Base-by-base conservation (phyloP, 1,284 basidiomycete genomes). In the Coniophora puteana region DNA sequence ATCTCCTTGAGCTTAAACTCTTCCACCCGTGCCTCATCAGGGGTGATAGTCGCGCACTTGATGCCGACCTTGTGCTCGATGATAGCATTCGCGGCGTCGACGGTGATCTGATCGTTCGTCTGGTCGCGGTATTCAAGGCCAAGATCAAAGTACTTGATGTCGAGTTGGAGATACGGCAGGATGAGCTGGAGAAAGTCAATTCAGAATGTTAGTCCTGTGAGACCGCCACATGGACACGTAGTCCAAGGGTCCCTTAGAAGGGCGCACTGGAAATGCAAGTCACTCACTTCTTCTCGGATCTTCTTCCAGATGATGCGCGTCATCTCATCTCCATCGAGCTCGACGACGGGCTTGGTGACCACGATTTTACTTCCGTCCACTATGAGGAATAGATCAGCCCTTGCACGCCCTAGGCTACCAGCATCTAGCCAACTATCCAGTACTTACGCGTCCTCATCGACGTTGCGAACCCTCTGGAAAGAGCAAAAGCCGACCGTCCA, bases 231-330 rank as follows among this genome's bases (percentile, higher is more conserved):
- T n/a, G 27, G 14, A 32, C 8, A 25, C 18, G 43, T 35, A 48
- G 20, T 41, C 8, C 24, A 29, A 32, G 27, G 28, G 17, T 18
- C 25, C 31, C 16, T 24, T 16, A 34, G 23, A 36, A 20, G 31
- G 18, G n/a, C 36, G 34, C 36, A 20, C 18, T 1, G 32, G 36
- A 27, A 33, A 33, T n/a, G n/a, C n/a, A n/a, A n/a, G n/a, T n/a
- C n/a, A 65, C 75, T 43, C 46, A 91, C 89, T 78, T 97, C 91
- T 57, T 97, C 88, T 44, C 92, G 79, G 63, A 98, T 97, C 78
- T 95, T 96, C 78, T 96, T 92, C 94, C 94, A 97, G 65, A 97
- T 96, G 55, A 96, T 93, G 53, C 93, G 77, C 29, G 93, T 96
- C 93, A 95, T 95, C 69, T 96, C 93, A 67, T 96, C 93, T 39